Conservation (phyloP, 139 green algal genomes). For the Closterium sp. region DNA sequence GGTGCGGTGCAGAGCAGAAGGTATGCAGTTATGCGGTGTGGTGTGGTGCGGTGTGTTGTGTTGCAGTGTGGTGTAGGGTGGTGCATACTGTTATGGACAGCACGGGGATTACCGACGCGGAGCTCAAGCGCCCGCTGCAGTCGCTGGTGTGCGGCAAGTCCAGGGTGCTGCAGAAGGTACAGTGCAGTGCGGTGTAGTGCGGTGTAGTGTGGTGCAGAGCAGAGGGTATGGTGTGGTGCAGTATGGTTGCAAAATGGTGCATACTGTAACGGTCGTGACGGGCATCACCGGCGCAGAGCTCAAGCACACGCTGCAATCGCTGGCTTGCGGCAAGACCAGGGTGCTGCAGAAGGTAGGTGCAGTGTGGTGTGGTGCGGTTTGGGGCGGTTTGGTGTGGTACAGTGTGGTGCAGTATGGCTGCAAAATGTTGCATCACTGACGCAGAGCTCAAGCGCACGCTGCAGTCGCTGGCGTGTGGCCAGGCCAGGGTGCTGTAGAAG, state of each 20-base stretch:
- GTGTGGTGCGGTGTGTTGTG: too few relatives aligned
- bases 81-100: not conserved
- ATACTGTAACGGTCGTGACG: too few relatives aligned
- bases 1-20: slow-evolving; percentile 69
- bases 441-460: slow-evolving; percentile 71
- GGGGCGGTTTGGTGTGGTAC: too few relatives aligned
- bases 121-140: not conserved
- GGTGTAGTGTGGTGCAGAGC: slow-evolving; percentile 41
- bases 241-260: too few relatives aligned
- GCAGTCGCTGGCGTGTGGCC: not conserved
- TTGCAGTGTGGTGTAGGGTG: too few relatives aligned
- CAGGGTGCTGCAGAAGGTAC: slow-evolving; percentile 85
- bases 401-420: too few relatives aligned
- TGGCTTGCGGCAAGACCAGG: not conserved
- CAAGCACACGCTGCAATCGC: slow-evolving; percentile 7
- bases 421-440: too few relatives aligned
- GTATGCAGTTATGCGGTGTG: slow-evolving; percentile 33
- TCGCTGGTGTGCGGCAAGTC: not conserved
- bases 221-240: slow-evolving; percentile 66
- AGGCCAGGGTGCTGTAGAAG: slow-evolving; percentile 78
- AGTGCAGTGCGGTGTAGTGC: too few relatives aligned
- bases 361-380: too few relatives aligned
- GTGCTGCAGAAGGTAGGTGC: slow-evolving; percentile 91
- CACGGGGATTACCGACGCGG: too few relatives aligned
- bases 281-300: slow-evolving; percentile 84